These are phyloP conservation scores for Reutealis trisperma DNA, from an alignment of 345 rosid species.

Conservation along the genomic window DNA sequence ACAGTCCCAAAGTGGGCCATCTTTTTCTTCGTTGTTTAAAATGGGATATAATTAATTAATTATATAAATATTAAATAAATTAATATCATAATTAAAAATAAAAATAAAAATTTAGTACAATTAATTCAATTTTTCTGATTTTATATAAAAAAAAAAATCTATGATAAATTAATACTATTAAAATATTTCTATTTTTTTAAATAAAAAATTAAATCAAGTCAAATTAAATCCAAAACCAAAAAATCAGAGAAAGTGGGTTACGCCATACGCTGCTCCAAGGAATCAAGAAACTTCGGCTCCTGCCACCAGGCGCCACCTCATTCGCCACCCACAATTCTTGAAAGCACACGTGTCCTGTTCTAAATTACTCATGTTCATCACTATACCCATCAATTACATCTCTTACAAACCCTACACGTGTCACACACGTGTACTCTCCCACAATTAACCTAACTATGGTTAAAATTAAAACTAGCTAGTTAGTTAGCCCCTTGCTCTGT, in stretches of 20 bases:
- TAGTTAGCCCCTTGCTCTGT: constrained; percentile 11
- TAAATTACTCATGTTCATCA: not conserved
- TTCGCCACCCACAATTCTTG: not conserved
- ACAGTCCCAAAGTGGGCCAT: too few relatives aligned
- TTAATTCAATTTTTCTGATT: too few relatives aligned
- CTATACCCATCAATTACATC: not conserved
- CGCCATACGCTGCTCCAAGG: constrained; percentile 16
- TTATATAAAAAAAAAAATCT: too few relatives aligned
- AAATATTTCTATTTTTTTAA: too few relatives aligned
- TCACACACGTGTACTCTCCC: constrained; percentile 38
- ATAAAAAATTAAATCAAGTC: too few relatives aligned
- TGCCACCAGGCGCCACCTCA: constrained; percentile 22
- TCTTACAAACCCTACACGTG: constrained; percentile 39
- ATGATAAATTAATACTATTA: too few relatives aligned
- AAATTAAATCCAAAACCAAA: too few relatives aligned
- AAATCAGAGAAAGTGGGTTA: not conserved
- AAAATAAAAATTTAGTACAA: too few relatives aligned
- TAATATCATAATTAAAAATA: too few relatives aligned
- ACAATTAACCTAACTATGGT: constrained; percentile 27
- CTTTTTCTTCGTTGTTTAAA: too few relatives aligned
- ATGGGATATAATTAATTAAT: too few relatives aligned
- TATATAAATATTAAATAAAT: too few relatives aligned
- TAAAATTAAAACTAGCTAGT: constrained; percentile 4
- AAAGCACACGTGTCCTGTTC: constrained; percentile 30
- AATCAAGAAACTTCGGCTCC: constrained; percentile 37